Evolutionary conservation across 441 rosid genomes (phyloP), one percentile per base, ranked within the genome.

Genomic region (Isatis lusitanica): DNA sequence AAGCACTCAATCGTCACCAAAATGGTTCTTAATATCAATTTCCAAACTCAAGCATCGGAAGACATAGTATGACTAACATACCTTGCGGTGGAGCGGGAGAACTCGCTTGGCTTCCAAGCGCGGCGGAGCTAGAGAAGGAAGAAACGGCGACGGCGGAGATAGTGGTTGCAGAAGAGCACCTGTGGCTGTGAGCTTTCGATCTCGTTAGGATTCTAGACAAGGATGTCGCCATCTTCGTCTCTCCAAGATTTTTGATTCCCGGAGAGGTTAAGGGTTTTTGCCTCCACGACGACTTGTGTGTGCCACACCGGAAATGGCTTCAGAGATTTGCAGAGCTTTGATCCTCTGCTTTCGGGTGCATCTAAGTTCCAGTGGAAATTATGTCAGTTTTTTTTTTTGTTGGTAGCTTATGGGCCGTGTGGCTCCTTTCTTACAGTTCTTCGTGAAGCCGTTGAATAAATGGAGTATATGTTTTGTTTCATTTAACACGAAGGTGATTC

Each of bases 151-250:
- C 66, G 66, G 77, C 70, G 72, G 81, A 79, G 55, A 58, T 65
- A 48, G 17, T 67, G 66, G 82, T 42, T 8, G 77, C 21, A 47
- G 65, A 33, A 11, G 73, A 66, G 28, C 60, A 76, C 16, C 30
- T 18, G 35, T 48, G 47, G 51, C 73, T 9, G 31, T 58, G 28
- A 65, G 71, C 6, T 8, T 77, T 78, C 53, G 70, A 70, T 78
- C 80, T 79, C 7, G 80, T 71, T 66, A 86, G 79, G 67, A 83
- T 10, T 83, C 73, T 85, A 71, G 84, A 80, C 8, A 88, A 57
- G 66, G 83, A 80, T 8, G 79, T 64, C 21, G 82, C 73, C 87
- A 73, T 81, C 63, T 62, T 74, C 56, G 28, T 57, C 40, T 63
- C 70, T 76, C 51, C 72, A 26, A 72, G 70, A 72, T 61, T 72